Percentiles rank a stretch among this genome's conserved stretches.
Evolutionary conservation across 768 basidiomycete species (phyloP).

Genomic region (Nidularia sp.): DNA sequence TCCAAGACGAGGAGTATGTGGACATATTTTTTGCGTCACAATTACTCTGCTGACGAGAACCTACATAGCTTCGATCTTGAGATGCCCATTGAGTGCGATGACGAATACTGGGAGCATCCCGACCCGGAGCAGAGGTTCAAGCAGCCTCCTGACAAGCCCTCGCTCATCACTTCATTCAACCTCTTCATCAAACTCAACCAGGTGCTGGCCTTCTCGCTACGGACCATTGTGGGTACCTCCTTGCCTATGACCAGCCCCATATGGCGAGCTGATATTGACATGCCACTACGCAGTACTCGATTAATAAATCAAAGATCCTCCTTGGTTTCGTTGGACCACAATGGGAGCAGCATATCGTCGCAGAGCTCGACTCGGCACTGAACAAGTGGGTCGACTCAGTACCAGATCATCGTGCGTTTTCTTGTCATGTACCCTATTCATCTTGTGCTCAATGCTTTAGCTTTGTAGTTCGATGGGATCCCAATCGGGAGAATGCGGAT

Average conservation of each 20-base stretch:
- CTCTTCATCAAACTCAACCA: conserved; percentile 55
- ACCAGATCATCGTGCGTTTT: conserved; percentile 49
- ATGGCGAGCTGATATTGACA: neutral
- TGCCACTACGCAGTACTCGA: conserved; percentile 60
- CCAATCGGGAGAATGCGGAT: conserved; percentile 32
- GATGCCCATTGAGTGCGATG: conserved; percentile 58
- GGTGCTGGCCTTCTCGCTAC: conserved; percentile 57
- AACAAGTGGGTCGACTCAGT: conserved; percentile 70
- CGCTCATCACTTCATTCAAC: conserved; percentile 51
- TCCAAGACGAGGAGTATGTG: conserved; percentile 76
- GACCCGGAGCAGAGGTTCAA: conserved; percentile 60
- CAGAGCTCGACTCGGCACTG: conserved; percentile 67
- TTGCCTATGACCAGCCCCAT: neutral
- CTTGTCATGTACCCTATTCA: neutral
- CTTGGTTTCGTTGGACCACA: conserved; percentile 57
- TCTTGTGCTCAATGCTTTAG: no score
- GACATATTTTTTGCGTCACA: neutral
- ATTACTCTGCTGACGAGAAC: neutral
- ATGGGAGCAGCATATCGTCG: conserved; percentile 69
- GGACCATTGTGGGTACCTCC: conserved; percentile 51
- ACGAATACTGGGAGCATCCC: conserved; percentile 70
- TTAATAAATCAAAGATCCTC: conserved; percentile 66
- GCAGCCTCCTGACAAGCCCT: conserved; percentile 65
- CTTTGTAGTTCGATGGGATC: conserved; percentile 48
- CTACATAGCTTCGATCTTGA: conserved; percentile 67